These are phyloP conservation scores for Aspergillus chevalieri DNA, from an alignment of 2,329 filamentous ascomycete genomes.

Conservation along the genomic window DNA sequence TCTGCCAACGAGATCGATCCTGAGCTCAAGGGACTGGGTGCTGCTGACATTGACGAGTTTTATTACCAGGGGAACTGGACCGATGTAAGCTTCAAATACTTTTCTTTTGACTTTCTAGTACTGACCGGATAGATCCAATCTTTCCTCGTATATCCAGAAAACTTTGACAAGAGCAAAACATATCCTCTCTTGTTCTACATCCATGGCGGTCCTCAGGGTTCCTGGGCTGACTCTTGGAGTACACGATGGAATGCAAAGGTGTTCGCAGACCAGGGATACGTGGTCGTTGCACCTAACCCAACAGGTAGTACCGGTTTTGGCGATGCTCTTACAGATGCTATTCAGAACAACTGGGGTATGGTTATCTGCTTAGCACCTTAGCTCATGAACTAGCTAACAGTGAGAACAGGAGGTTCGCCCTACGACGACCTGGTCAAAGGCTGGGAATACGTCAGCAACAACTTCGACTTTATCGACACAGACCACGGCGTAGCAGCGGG, in stretches of 20 bases:
- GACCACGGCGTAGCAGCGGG: slow-evolving; percentile 35
- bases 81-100: slow-evolving; percentile 17
- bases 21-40: slow-evolving; percentile 30
- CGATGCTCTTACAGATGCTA: slow-evolving; percentile 68
- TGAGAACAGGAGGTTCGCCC: slow-evolving; percentile 41
- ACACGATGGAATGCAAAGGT: slow-evolving; percentile 81
- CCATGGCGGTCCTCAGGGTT: slow-evolving; percentile 75
- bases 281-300: slow-evolving; percentile 75
- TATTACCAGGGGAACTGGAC: slow-evolving; percentile 33
- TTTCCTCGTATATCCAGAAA: slow-evolving; percentile 38
- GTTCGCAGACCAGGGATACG: slow-evolving; percentile 81
- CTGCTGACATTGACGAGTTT: slow-evolving; percentile 32
- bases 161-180: slow-evolving; percentile 63
- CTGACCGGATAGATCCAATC: slow-evolving; percentile 31
- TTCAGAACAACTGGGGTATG: slow-evolving; percentile 70
- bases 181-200: slow-evolving; percentile 76
- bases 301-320: slow-evolving; percentile 80
- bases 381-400: neutral
- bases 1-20: slow-evolving; percentile 35
- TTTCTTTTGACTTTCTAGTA: neutral
- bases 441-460: slow-evolving; percentile 60
- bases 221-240: slow-evolving; percentile 70
- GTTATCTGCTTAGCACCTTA: neutral
- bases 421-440: slow-evolving; percentile 76
- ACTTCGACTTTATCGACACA: slow-evolving; percentile 34